Percentiles rank a stretch among this genome's conserved stretches.
Conservation (phyloP, 108 stramenopile species). For the Thalassiosira profunda region DNA sequence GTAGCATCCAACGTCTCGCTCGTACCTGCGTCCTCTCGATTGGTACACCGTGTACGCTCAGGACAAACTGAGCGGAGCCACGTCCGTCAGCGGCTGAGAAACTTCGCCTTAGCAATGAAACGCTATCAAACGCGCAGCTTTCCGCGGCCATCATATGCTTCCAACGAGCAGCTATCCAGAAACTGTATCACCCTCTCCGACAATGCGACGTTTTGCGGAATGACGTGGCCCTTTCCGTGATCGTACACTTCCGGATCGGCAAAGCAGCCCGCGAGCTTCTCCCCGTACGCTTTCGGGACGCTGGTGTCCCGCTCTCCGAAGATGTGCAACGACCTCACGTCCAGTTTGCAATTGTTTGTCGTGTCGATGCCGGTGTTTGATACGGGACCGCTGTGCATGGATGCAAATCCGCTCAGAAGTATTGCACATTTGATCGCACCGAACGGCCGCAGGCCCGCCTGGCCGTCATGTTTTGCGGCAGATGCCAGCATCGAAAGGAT, state of each 20-base stretch:
- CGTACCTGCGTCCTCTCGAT: no score
- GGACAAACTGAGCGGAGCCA: no score
- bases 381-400: slow-evolving; percentile 11
- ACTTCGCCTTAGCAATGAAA: no score
- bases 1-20: no score
- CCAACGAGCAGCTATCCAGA: no score
- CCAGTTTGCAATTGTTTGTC: not conserved
- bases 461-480: slow-evolving; percentile 14
- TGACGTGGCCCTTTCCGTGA: slow-evolving; percentile 44
- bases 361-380: not conserved
- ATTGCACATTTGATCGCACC: slow-evolving; percentile 17
- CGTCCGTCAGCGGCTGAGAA: no score
- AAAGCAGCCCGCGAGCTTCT: slow-evolving; percentile 24
- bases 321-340: slow-evolving; percentile 46
- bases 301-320: slow-evolving; percentile 46
- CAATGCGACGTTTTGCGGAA: slow-evolving; percentile 1
- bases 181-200: not conserved
- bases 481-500: slow-evolving; percentile 42
- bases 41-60: no score
- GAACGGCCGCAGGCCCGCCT: slow-evolving; percentile 2
- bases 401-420: slow-evolving; percentile 47
- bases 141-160: no score
- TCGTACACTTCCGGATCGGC: slow-evolving; percentile 16
- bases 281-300: slow-evolving; percentile 25
- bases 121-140: no score